Conservation (phyloP, 2,329 filamentous ascomycete genomes). For the Sphaceloma murrayae region DNA sequence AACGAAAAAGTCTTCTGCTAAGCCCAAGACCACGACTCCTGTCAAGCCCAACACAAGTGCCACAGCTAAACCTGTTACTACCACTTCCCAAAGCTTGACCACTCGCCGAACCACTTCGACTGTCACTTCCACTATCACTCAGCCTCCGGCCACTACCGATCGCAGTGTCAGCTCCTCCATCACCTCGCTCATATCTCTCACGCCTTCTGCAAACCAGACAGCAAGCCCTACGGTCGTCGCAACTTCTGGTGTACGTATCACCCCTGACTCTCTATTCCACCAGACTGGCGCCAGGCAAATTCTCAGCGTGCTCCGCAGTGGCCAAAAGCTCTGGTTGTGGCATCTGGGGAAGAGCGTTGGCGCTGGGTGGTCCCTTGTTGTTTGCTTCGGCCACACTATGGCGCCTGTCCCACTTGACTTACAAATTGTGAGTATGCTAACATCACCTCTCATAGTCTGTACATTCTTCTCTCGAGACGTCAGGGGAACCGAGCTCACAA, state of each 20-base stretch:
- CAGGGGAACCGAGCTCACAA: conserved; percentile 22
- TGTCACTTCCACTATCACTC: conserved; percentile 24
- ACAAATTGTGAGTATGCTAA: conserved; percentile 6
- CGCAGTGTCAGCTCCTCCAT: not conserved
- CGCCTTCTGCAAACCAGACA: conserved; percentile 3
- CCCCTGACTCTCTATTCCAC: not conserved
- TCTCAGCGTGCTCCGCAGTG: not conserved
- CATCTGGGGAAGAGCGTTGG: not conserved
- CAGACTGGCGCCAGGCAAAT: not conserved
- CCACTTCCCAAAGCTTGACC: conserved; percentile 1
- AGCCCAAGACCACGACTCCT: conserved; percentile 18
- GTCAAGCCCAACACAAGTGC: not conserved
- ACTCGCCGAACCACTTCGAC: conserved; percentile 17
- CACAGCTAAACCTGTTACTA: not conserved
- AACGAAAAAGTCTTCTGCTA: conserved; percentile 11
- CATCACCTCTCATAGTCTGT: not conserved
- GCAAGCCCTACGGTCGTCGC: conserved; percentile 8
- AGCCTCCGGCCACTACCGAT: no score
- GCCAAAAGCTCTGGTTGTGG: no score
- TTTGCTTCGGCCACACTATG: not conserved
- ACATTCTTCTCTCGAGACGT: conserved; percentile 21
- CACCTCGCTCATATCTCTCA: conserved; percentile 1
- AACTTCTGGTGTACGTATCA: conserved; percentile 13
- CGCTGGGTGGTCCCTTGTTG: not conserved
- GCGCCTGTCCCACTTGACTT: not conserved